phyloP scores from a whole-genome alignment of 2,329 filamentous ascomycete genomes.

The Alternaria gansuensis region DNA sequence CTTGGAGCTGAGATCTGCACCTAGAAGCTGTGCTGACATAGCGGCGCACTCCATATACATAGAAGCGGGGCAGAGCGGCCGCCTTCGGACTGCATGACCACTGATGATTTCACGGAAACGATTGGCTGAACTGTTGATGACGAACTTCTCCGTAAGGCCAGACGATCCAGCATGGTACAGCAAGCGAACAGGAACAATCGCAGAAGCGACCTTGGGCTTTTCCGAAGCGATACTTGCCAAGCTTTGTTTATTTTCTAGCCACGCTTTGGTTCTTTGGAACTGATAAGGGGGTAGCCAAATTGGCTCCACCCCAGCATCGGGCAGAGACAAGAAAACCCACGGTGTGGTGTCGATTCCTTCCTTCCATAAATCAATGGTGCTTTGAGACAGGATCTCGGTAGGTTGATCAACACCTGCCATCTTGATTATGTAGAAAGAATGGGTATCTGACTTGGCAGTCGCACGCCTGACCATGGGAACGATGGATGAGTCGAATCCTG shows the following conservation, averaged over 20 bases:
- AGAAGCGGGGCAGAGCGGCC: slow-evolving; percentile 30
- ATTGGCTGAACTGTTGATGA: slow-evolving; percentile 21
- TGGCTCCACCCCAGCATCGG: slow-evolving; percentile 28
- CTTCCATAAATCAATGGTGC: slow-evolving; percentile 54
- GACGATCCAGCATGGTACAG: slow-evolving; percentile 9
- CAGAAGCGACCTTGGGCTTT: slow-evolving; percentile 1
- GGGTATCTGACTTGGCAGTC: slow-evolving; percentile 18
- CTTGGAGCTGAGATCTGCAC: slow-evolving; percentile 4
- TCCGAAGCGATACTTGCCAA: background rate
- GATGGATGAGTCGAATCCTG: slow-evolving; percentile 36
- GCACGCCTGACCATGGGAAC: slow-evolving; percentile 43
- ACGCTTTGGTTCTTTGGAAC: slow-evolving; percentile 36
- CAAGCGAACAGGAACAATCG: slow-evolving; percentile 1
- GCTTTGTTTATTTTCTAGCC: slow-evolving; percentile 27
- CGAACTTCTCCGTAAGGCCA: slow-evolving; percentile 11
- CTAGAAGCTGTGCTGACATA: slow-evolving; percentile 22
- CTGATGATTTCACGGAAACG: slow-evolving; percentile 22
- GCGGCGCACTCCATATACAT: slow-evolving; percentile 34
- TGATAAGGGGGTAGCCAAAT: slow-evolving; percentile 44
- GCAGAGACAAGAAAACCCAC: slow-evolving; percentile 54
- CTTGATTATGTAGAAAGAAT: slow-evolving; percentile 12
- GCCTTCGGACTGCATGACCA: slow-evolving; percentile 29
- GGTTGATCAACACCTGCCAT: slow-evolving; percentile 20
- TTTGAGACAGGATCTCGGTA: slow-evolving; percentile 34
- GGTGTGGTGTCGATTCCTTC: slow-evolving; percentile 47